Percentiles rank a stretch among this genome's conserved stretches.
Evolutionary conservation across 225 moss, liverwort and hornwort species (phyloP).

Genomic region (Pleurozium schreberi): DNA sequence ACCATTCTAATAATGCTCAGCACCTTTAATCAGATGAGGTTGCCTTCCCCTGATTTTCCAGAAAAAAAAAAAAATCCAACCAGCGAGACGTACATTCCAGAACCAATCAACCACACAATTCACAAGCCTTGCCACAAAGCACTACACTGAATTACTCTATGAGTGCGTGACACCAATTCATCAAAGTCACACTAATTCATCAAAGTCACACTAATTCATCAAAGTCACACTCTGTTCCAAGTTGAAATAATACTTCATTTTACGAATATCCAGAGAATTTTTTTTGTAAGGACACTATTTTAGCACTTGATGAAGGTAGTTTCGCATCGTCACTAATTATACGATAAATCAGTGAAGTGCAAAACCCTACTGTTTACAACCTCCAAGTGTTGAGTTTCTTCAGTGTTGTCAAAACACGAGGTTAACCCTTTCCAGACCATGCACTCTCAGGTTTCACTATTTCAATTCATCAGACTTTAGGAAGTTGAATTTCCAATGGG

Average conservation of each 20-base stretch:
- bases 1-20: background rate
- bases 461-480: background rate
- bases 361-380: background rate
- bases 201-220: background rate
- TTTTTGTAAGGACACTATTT: background rate
- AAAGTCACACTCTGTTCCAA: background rate
- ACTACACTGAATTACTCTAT: background rate
- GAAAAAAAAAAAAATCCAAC: background rate
- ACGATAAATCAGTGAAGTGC: background rate
- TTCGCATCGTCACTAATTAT: background rate
- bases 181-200: background rate
- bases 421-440: background rate
- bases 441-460: background rate
- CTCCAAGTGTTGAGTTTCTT: background rate
- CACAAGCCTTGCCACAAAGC: background rate
- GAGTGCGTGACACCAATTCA: background rate
- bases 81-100: background rate
- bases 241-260: background rate
- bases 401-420: background rate
- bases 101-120: background rate
- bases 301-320: too few relatives aligned
- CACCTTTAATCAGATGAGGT: background rate
- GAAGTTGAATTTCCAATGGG: background rate
- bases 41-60: background rate
- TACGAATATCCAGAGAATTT: background rate